Conservation (phyloP, 2,329 filamentous ascomycete genomes). For the Lasiodiplodia sp. region DNA sequence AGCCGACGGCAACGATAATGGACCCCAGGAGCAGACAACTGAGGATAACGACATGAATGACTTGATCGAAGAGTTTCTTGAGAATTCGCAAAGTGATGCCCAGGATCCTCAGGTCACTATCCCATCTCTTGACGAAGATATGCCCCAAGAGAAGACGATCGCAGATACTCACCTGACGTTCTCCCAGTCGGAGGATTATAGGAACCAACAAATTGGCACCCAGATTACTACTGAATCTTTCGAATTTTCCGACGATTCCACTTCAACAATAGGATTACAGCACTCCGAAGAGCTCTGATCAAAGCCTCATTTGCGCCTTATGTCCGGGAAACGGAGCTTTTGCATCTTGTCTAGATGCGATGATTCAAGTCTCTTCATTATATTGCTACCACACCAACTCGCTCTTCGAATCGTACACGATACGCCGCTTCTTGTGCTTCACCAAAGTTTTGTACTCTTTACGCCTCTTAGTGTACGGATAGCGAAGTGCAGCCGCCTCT, state of each 20-base stretch:
- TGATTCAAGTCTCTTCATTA: not conserved
- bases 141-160: not conserved
- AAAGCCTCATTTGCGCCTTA: not conserved
- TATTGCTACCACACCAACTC: not conserved
- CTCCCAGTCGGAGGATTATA: not conserved
- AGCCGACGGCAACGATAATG: not conserved
- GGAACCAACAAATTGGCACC: not conserved
- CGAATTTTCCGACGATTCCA: not conserved
- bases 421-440: not conserved
- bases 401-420: not conserved
- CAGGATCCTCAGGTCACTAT: not conserved
- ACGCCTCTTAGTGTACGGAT: too few relatives aligned
- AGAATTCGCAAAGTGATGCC: not conserved
- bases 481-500: too few relatives aligned
- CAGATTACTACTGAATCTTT: not conserved
- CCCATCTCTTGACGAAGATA: not conserved
- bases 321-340: not conserved
- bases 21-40: not conserved
- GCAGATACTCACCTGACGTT: slow-evolving; percentile 5
- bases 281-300: not conserved
- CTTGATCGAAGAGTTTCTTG: not conserved
- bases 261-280: too few relatives aligned
- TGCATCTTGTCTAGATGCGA: too few relatives aligned
- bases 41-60: too few relatives aligned
- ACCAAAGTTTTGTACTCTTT: too few relatives aligned